Conservation (phyloP, 139 green algal genomes). For the Chlamydomonas schloesseri region DNA sequence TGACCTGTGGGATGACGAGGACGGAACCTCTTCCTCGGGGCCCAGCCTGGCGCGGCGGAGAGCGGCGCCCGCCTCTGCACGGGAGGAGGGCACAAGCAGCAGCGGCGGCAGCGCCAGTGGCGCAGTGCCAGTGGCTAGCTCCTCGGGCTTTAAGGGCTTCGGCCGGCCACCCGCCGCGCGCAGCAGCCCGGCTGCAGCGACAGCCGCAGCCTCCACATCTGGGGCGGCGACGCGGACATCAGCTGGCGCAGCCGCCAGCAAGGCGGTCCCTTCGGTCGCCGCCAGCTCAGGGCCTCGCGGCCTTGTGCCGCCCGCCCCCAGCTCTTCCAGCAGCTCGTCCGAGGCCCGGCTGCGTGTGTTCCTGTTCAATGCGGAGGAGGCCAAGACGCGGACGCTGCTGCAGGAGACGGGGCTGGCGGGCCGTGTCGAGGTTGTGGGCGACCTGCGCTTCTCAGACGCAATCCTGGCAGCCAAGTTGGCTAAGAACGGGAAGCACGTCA, state of each 20-base stretch:
- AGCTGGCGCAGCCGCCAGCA: neutral
- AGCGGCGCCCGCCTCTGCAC: neutral
- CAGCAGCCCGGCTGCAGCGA: neutral
- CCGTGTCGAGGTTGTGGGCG: conserved; percentile 27
- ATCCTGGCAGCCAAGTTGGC: conserved; percentile 38
- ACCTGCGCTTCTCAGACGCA: conserved; percentile 20
- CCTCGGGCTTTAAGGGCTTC: conserved; percentile 19
- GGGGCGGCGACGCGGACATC: neutral
- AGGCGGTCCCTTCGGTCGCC: too few species aligned
- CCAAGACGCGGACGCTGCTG: conserved; percentile 4
- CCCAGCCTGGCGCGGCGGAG: neutral
- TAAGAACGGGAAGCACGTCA: conserved; percentile 18
- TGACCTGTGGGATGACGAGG: neutral
- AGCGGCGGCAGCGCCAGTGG: neutral
- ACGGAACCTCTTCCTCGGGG: neutral
- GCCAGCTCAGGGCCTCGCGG: neutral
- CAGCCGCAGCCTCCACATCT: neutral
- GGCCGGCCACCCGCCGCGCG: neutral
- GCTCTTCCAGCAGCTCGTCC: neutral
- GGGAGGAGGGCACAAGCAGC: neutral
- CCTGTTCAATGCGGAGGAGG: conserved; percentile 37
- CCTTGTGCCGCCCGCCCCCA: neutral
- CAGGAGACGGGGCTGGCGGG: conserved; percentile 1
- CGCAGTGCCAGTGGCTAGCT: neutral
- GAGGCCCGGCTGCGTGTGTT: conserved; percentile 8